A percentile compares a stretch with the other conserved stretches of the same genome.
Conservation (phyloP, 2,329 filamentous ascomycete species). For the Coniella vitis region DNA sequence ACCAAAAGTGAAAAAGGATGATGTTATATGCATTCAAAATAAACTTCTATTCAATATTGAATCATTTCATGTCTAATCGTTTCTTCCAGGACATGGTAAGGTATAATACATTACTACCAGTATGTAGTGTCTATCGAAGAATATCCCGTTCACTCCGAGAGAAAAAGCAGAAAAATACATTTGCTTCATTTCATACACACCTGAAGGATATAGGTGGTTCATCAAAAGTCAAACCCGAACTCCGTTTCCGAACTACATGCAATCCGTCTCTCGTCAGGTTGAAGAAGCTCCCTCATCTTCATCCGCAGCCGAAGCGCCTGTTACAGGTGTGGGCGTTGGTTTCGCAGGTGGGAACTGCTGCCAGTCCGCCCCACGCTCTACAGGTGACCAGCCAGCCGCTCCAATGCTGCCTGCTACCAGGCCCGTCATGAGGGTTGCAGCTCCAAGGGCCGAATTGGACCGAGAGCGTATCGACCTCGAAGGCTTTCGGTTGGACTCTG, state of each 20-base stretch:
- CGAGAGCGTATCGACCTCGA: slow-evolving; percentile 58
- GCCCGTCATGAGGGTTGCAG: slow-evolving; percentile 75
- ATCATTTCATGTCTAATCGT: too few species aligned
- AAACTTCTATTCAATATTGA: too few species aligned
- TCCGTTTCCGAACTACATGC: too few species aligned
- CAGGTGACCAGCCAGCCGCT: slow-evolving; percentile 69
- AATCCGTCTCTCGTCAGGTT: neutral
- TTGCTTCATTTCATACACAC: too few species aligned
- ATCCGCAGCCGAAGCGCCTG: slow-evolving; percentile 1
- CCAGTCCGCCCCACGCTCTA: slow-evolving; percentile 41
- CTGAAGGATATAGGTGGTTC: too few species aligned
- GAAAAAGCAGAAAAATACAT: too few species aligned
- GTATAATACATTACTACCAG: too few species aligned
- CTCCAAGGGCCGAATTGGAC: slow-evolving; percentile 65
- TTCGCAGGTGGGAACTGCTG: slow-evolving; percentile 25
- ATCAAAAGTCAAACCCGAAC: too few species aligned
- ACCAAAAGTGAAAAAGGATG: neutral
- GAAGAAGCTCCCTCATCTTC: slow-evolving; percentile 6
- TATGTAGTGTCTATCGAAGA: too few species aligned
- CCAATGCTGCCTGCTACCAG: slow-evolving; percentile 67
- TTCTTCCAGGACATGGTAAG: too few species aligned
- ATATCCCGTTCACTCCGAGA: too few species aligned
- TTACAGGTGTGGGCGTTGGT: slow-evolving; percentile 9
- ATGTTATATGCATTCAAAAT: neutral
- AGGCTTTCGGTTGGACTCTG: slow-evolving; percentile 51